Conservation (phyloP, 176 grass and related monocot species). For the Triticum aestivum region IWGSC_CS_RefSeq_v2.1 NC_057806.1:46430049-46430548, state of each 20-base stretch:
- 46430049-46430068: conserved; percentile 73
- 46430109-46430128: conserved; percentile 66
- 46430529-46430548: conserved; percentile 33
- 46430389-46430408: neutral
- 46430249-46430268: conserved; percentile 52
- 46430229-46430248: conserved; percentile 59
- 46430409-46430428: neutral
- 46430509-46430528: conserved; percentile 27
- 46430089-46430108: conserved; percentile 80
- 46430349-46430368: conserved; percentile 21
- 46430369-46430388: neutral
- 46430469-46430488: neutral
- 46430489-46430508: neutral
- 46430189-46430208: conserved; percentile 58
- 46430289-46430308: conserved; percentile 46
- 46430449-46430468: conserved; percentile 1
- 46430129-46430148: conserved; percentile 64
- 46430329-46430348: conserved; percentile 42
- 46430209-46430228: conserved; percentile 65
- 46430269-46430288: conserved; percentile 42
- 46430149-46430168: conserved; percentile 69
- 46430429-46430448: neutral
- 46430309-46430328: conserved; percentile 41
- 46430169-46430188: conserved; percentile 43
- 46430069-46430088: conserved; percentile 87